Conservation (phyloP, 257 asterid genomes). For the Penstemon davidsonii region DNA sequence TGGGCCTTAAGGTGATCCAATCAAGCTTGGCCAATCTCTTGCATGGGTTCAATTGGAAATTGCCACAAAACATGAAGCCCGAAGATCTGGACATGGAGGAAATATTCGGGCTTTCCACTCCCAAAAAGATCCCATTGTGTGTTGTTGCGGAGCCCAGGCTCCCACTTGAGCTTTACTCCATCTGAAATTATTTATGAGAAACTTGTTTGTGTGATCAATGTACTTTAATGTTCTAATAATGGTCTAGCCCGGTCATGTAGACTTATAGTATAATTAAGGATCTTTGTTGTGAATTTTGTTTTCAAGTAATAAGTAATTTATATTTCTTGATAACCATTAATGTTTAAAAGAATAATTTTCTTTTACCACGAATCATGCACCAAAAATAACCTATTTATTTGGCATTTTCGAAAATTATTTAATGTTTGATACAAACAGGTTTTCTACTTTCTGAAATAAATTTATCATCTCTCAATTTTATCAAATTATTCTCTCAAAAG, state of each 20-base stretch:
- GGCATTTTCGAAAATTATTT: too few species aligned
- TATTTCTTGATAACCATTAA: too few species aligned
- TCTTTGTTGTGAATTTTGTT: not conserved
- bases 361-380: too few species aligned
- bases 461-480: too few species aligned
- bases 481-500: too few species aligned
- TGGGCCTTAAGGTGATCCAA: conserved; percentile 59
- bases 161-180: conserved; percentile 35
- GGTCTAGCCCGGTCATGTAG: too few species aligned
- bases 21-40: conserved; percentile 54
- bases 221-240: too few species aligned
- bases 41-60: conserved; percentile 57
- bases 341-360: too few species aligned
- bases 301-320: not conserved
- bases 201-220: too few species aligned
- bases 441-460: too few species aligned
- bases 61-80: conserved; percentile 34
- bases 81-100: conserved; percentile 59
- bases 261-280: not conserved
- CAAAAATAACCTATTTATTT: too few species aligned
- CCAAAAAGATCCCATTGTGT: conserved; percentile 45
- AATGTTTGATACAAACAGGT: too few species aligned
- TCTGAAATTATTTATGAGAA: not conserved
- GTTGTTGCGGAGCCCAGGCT: conserved; percentile 42
- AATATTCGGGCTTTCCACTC: conserved; percentile 54